Evolutionary conservation across 768 basidiomycete genomes (phyloP).

Genomic region (Filobasidium floriforme): DNA sequence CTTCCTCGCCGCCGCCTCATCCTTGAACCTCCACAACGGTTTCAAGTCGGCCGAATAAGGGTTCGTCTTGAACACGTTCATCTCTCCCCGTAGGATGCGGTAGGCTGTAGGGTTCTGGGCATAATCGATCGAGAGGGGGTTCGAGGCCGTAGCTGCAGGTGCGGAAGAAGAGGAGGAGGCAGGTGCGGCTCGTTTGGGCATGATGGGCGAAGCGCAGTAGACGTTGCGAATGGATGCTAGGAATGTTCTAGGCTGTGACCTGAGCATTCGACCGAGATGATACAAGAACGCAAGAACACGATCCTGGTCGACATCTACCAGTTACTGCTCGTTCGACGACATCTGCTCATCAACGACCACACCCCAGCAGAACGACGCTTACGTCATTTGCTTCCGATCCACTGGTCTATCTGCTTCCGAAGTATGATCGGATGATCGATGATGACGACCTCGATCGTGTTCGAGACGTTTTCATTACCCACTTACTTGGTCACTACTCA

Average conservation of each 20-base stretch:
- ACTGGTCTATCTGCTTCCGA: not conserved
- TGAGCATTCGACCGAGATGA: too few species aligned
- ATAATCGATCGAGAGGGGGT: slow-evolving; percentile 10
- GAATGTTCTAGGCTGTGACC: too few species aligned
- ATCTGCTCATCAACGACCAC: too few species aligned
- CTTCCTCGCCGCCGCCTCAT: slow-evolving; percentile 30
- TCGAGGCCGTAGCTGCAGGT: not conserved
- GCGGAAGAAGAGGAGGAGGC: not conserved
- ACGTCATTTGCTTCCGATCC: not conserved
- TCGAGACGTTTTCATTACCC: too few species aligned
- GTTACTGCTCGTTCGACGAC: too few species aligned
- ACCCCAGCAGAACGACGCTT: too few species aligned
- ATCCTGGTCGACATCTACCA: too few species aligned
- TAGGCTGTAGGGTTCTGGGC: slow-evolving; percentile 13
- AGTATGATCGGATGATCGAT: not conserved
- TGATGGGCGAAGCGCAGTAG: not conserved
- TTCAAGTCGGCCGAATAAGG: slow-evolving; percentile 40
- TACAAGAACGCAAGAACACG: too few species aligned
- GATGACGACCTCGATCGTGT: not conserved
- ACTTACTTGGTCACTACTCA: too few species aligned
- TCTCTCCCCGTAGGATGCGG: slow-evolving; percentile 33
- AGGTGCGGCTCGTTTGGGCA: not conserved
- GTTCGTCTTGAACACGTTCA: slow-evolving; percentile 42
- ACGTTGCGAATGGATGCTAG: too few species aligned
- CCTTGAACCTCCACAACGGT: slow-evolving; percentile 37